Evolutionary conservation across 2,329 filamentous ascomycete genomes (phyloP), one percentile per base, ranked within the genome.

Genomic region (Sporothrix schenckii): DNA sequence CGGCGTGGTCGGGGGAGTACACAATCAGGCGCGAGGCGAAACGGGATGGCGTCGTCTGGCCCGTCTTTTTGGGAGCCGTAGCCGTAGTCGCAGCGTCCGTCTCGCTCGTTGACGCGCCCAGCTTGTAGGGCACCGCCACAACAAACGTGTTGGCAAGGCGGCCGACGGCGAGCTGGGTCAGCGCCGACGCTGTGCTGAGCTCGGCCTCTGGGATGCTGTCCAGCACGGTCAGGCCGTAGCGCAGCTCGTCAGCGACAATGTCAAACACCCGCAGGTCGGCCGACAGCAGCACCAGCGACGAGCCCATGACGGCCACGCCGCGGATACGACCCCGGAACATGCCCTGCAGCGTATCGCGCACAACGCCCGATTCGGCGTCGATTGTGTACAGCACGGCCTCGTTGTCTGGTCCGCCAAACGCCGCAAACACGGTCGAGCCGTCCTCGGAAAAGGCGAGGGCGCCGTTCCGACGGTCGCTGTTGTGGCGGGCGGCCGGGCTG

Each of bases 381-480:
- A 98, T 87, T 68, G 97, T 84, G 75, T 95, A 89, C 13, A 96
- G 84, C 19, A 89, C 83, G 5, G 89, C 88, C 5, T 86, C 82
- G 65, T 87, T 81, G 63, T 87, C 84, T 11, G 81, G 77, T 41
- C 81, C 81, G 44, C 85, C 86, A 73, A 84, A 86, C 4, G 88
- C 88, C 63, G 89, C 88, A 66, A 92, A 93, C n/a, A 97, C 82
- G 1, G 92, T 87, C 14, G 93, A 96, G 1, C 92, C 92, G 77
- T 97, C 93, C 73, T 92, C 88, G 0, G 93, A 97, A 77, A 92
- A 97, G 30, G 89, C 84, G 53, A 97, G 79, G 58, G 87, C 88
- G 16, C 91, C 92, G 71, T 88, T 86, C n/a, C 77, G 75, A 19
- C 74, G 73, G 3, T 27, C 47, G 16, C 80, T 76, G 44, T 79